Conservation (phyloP, 1,139 yeast genomes). For the Geotrichum armillariae region DNA sequence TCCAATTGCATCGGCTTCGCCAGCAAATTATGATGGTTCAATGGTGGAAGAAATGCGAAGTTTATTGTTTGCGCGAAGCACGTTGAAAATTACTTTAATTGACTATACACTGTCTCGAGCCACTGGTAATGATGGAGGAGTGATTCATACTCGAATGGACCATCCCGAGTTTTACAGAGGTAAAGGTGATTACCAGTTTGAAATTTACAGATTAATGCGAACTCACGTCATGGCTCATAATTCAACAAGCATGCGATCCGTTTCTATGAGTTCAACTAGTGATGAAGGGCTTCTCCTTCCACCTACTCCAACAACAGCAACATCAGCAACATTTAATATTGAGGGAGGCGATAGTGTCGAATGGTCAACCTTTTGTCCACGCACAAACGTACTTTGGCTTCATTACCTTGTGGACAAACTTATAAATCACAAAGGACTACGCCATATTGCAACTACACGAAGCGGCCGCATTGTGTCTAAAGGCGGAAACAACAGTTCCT, state of each 20-base stretch:
- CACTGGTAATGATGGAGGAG: constrained; percentile 27
- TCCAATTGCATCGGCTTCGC: constrained; percentile 2
- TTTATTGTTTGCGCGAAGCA: constrained; percentile 17
- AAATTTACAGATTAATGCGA: constrained; percentile 52
- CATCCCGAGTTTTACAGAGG: constrained; percentile 55
- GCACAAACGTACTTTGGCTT: constrained; percentile 52
- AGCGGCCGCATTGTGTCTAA: constrained; percentile 24
- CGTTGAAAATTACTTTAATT: constrained; percentile 49
- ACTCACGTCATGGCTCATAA: constrained; percentile 26
- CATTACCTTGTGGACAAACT: constrained; percentile 48
- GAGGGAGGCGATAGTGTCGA: constrained; percentile 31
- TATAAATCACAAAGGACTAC: constrained; percentile 42
- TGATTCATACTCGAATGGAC: constrained; percentile 40
- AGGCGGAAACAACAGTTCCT: neutral
- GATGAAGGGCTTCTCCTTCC: neutral
- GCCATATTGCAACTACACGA: constrained; percentile 27
- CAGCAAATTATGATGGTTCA: neutral
- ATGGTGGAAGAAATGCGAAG: constrained; percentile 18
- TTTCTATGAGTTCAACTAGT: constrained; percentile 3
- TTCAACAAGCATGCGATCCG: neutral
- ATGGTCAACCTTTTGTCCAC: constrained; percentile 46
- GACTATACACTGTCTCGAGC: constrained; percentile 58
- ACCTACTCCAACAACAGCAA: constrained; percentile 17
- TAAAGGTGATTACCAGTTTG: constrained; percentile 53
- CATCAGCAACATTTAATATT: constrained; percentile 10